Evolutionary conservation across 192 early-diverging fungal genomes (phyloP).

Genomic region (Pecoramyces ruminantium): DNA sequence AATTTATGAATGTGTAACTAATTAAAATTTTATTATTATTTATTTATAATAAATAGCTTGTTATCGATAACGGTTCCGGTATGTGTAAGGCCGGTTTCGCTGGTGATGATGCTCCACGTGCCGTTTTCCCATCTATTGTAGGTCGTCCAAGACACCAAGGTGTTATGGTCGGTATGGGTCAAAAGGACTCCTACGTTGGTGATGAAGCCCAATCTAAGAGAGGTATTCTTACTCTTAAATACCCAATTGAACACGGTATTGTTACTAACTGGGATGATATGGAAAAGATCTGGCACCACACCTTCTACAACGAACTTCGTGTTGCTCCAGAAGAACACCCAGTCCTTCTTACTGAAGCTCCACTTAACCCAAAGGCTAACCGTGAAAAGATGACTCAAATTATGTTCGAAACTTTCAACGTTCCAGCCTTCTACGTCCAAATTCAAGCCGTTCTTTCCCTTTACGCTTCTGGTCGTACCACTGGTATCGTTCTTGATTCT

Average conservation of each 20-base stretch:
- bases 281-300: constrained; percentile 87
- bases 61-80: constrained; percentile 85
- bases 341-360: constrained; percentile 91
- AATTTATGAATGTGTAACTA: too few relatives aligned
- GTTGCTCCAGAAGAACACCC: constrained; percentile 97
- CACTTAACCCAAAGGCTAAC: constrained; percentile 95
- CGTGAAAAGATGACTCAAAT: constrained; percentile 99
- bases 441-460: constrained; percentile 94
- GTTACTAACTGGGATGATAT: constrained; percentile 89
- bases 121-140: constrained; percentile 74
- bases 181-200: constrained; percentile 80
- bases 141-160: constrained; percentile 74
- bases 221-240: constrained; percentile 71
- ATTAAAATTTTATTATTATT: too few relatives aligned
- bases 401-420: constrained; percentile 98
- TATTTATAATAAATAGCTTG: constrained; percentile 34
- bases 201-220: constrained; percentile 83
- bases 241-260: constrained; percentile 85
- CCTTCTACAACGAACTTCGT: constrained; percentile 92
- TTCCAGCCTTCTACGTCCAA: constrained; percentile 90
- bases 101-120: constrained; percentile 78
- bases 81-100: constrained; percentile 93
- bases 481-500: constrained; percentile 96
- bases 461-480: constrained; percentile 92
- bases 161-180: constrained; percentile 82